Base-by-base conservation (phyloP, 192 early-diverging fungal species). In the Dimargaris verticillata region DNA sequence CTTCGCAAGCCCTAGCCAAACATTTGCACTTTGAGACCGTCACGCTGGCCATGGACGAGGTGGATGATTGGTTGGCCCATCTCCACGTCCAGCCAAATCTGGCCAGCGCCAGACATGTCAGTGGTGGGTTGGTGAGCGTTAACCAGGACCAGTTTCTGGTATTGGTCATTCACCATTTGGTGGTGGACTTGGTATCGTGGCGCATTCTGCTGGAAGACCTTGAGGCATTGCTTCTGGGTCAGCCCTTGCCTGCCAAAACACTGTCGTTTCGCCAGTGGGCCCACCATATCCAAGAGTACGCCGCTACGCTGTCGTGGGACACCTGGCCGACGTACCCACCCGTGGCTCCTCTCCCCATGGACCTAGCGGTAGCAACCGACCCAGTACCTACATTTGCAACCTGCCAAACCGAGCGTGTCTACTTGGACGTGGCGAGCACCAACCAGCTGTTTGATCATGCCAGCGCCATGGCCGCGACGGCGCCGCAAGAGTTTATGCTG, bases 121-220 rank as follows among this genome's bases (percentile, higher is more conserved):
- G 28, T 2, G 26, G 11, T 2, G 63, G 60, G 9, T 33, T 70
- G n/a, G n/a, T 70, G 26, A 14, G 57, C 15, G 17, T 70, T 7
- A 29, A 15, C 0, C 54, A 64, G 47, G 45, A 17, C n/a, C 66
- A n/a, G n/a, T n/a, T n/a, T n/a, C 24, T 70, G 33, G 42, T 68
- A 26, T 14, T 68, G 44, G 57, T 53, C 28, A 22, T 70, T 9
- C 69, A 70, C 53, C 69, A 70, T 54, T 53, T 70, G 6, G 65
- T 63, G 54, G 2, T 70, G 20, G 69, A 70, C 55, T 29, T 65
- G 38, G 69, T 70, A 7, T 70, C 69, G 15, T 70, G 69, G 69
- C 64, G 69, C 28, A 66, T 70, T 43, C 4, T 70, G 24, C 28
- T 70, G 28, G 69, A 70, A 50, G 65, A 70, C 44, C 22, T 70